Evolutionary conservation across 1,139 yeast species (phyloP), one percentile per base, ranked within the genome.

Genomic region (Nakaseomyces uthaithaninus): DNA sequence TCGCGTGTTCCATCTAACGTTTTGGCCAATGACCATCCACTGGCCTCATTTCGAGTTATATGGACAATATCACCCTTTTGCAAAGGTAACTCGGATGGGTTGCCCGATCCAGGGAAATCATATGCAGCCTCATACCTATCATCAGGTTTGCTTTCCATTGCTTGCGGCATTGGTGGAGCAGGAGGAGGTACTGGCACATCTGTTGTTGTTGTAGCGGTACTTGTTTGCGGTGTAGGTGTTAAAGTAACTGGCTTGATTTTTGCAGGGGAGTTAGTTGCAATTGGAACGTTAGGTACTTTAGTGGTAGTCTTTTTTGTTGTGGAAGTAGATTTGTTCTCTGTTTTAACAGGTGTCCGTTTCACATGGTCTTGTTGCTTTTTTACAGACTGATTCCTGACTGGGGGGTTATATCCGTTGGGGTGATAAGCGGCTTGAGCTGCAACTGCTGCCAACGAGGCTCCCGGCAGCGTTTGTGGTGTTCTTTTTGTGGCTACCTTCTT

Each of bases 11-110:
- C 91, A 53, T 83, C 89, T 46, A 80, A 62, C 16, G 77, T 69
- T 59, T 82, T 84, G 4, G 87, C 96, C 46, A 91, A 68, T 49
- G 94, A 89, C 97, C 97, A 89, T 3, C 95, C 97, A 54, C 85
- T 85, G 26, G 76, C 74, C 47, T 79, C 84, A 47, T 79, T 74
- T 53, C 72, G 77, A 6, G 80, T 68, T 36, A 89, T 76, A 46
- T 79, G 76, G 31, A 89, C 78, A 36, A 85, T 65, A 37, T 84
- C 83, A 47, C 83, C 95, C 53, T 80, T 81, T 14, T 70, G 64
- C 38, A 91, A 70, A 7, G 95, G 86, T 46, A 89, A 69, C 52
- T 79, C 85, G 3, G 93, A 80, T 0, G 86, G 77, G 3, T 87
- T 74, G 6, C 91, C 94, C 2, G 87, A 74, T 11, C 96, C 96